A percentile compares a stretch with the other conserved stretches of the same genome.
phyloP scores from a whole-genome alignment of 805 yeast species.

The Candida xiaguanensis region DNA sequence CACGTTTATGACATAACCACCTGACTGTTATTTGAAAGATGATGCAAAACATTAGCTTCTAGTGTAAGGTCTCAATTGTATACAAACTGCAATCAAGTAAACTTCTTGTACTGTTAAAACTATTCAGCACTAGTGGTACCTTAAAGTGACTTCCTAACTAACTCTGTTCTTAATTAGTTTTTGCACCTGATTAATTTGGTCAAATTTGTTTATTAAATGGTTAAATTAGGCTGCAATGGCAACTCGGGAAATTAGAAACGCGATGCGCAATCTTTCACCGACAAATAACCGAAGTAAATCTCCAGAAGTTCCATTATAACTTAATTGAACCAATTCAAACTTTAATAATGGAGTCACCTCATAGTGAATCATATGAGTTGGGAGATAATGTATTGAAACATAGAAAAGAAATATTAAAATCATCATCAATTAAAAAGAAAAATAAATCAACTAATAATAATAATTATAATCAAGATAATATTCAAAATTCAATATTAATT shows the following conservation, averaged over 20 bases:
- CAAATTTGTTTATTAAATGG: background rate
- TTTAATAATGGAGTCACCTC: background rate
- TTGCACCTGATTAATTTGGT: too few species aligned
- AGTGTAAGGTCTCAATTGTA: too few species aligned
- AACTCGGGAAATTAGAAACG: background rate
- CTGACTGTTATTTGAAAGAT: too few species aligned
- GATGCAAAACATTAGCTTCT: too few species aligned
- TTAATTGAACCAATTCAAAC: too few species aligned
- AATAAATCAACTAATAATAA: background rate
- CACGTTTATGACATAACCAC: too few species aligned
- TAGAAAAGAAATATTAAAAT: constrained; percentile 4
- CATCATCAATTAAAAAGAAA: background rate
- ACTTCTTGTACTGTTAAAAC: too few species aligned
- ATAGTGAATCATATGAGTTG: constrained; percentile 1
- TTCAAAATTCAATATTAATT: background rate
- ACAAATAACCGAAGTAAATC: too few species aligned
- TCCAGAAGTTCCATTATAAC: background rate
- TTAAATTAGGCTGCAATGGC: background rate
- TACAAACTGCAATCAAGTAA: too few species aligned
- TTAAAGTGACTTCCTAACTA: too few species aligned
- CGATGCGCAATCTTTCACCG: constrained; percentile 4
- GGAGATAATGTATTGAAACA: constrained; percentile 9
- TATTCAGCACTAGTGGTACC: too few species aligned
- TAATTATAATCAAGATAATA: background rate
- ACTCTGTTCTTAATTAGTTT: too few species aligned